Conservation (phyloP, 345 rosid species). For the Dipteronia dyeriana region DNA sequence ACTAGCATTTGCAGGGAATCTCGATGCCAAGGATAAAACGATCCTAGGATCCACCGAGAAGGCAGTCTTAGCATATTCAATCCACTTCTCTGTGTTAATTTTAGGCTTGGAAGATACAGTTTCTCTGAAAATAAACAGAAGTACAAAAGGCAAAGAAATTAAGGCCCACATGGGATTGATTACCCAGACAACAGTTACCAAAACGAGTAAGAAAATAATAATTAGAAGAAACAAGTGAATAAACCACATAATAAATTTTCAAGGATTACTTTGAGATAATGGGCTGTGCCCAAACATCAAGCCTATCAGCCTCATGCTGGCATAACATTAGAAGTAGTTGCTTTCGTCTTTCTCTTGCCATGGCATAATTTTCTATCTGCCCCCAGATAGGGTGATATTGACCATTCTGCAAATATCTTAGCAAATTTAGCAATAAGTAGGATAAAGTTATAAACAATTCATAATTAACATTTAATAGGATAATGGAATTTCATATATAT, state of each 20-base stretch:
- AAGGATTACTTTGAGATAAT: conserved; percentile 69
- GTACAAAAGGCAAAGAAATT: conserved; percentile 15
- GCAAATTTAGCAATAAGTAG: conserved; percentile 20
- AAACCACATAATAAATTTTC: background rate
- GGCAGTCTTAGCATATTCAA: conserved; percentile 81
- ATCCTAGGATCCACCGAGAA: conserved; percentile 91
- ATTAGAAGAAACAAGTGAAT: background rate
- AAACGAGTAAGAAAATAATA: background rate
- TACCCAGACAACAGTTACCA: background rate
- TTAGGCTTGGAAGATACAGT: conserved; percentile 55
- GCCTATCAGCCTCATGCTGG: conserved; percentile 99
- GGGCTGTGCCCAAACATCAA: conserved; percentile 99
- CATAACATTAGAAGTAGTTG: conserved; percentile 95
- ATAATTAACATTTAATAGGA: background rate
- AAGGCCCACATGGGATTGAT: background rate
- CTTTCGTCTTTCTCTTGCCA: conserved; percentile 83
- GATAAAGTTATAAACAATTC: conserved; percentile 5
- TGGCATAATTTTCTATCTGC: conserved; percentile 76
- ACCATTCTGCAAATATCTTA: conserved; percentile 53
- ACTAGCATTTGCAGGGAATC: conserved; percentile 74
- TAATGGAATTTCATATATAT: conserved; percentile 10
- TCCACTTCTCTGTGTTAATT: conserved; percentile 83
- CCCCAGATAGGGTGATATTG: conserved; percentile 96
- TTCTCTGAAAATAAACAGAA: conserved; percentile 58
- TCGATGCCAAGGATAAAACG: conserved; percentile 76